These are phyloP conservation scores for Pythium periplocum DNA, from an alignment of 352 stramenopile species.

Conservation along the genomic window DNA sequence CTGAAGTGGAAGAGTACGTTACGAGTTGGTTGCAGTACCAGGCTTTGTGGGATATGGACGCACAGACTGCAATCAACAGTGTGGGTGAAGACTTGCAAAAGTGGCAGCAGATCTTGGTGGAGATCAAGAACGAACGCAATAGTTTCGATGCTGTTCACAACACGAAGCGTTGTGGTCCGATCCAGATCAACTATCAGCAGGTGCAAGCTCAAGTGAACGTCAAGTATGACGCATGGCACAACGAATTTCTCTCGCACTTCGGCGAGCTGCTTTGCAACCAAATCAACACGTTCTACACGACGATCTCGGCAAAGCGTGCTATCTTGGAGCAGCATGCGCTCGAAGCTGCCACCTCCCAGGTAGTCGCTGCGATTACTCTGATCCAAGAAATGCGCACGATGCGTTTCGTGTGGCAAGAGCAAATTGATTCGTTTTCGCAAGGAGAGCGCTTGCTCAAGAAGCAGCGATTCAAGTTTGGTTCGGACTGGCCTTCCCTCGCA, in stretches of 20 bases:
- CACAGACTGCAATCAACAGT: conserved; percentile 88
- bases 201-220: conserved; percentile 93
- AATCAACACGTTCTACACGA: conserved; percentile 88
- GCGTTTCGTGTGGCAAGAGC: conserved; percentile 60
- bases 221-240: conserved; percentile 99
- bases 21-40: conserved; percentile 98
- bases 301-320: conserved; percentile 77
- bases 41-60: conserved; percentile 98
- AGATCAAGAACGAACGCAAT: conserved; percentile 93
- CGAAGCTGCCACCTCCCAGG: conserved; percentile 94
- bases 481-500: conserved; percentile 95
- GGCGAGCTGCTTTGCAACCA: conserved; percentile 90
- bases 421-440: conserved; percentile 88
- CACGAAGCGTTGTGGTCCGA: conserved; percentile 87
- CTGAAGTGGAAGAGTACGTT: conserved; percentile 91
- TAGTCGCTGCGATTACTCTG: conserved; percentile 91
- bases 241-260: conserved; percentile 96
- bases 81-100: conserved; percentile 94
- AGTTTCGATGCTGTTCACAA: conserved; percentile 92
- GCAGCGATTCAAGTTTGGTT: conserved; percentile 93
- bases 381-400: conserved; percentile 86
- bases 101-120: conserved; percentile 96
- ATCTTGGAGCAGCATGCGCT: conserved; percentile 94
- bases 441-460: conserved; percentile 95
- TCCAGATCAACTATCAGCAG: conserved; percentile 90